Conservation (phyloP, 2,329 filamentous ascomycete species). For the Fusarium sp. region DNA sequence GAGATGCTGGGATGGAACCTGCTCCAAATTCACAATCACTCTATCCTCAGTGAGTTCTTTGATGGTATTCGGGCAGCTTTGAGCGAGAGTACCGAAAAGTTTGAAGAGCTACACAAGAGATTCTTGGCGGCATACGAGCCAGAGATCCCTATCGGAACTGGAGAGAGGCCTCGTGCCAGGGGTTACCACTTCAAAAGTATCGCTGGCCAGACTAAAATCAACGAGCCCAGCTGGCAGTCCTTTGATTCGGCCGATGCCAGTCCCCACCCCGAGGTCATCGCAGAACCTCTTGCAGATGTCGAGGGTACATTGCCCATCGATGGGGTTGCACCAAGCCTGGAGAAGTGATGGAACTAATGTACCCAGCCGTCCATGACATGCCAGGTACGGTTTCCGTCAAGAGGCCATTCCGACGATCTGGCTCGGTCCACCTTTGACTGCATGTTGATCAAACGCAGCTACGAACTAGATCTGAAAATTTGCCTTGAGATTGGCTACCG, state of each 20-base stretch:
- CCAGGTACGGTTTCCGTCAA: constrained; percentile 28
- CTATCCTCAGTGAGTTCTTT: constrained; percentile 80
- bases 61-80: constrained; percentile 75
- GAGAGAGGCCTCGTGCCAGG: constrained; percentile 80
- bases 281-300: constrained; percentile 36
- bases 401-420: constrained; percentile 20
- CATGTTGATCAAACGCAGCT: constrained; percentile 1
- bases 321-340: constrained; percentile 63
- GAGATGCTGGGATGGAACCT: constrained; percentile 98
- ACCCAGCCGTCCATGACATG: constrained; percentile 31
- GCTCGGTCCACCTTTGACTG: constrained; percentile 30
- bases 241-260: constrained; percentile 52
- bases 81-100: constrained; percentile 64
- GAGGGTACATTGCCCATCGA: constrained; percentile 63
- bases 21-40: constrained; percentile 91
- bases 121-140: constrained; percentile 72
- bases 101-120: constrained; percentile 62
- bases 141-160: constrained; percentile 78
- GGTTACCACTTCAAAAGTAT: constrained; percentile 86
- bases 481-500: not conserved
- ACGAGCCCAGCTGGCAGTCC: constrained; percentile 74
- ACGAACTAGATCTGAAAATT: not conserved
- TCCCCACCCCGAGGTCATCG: constrained; percentile 31
- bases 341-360: constrained; percentile 57
- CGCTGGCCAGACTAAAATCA: constrained; percentile 74